phyloP scores from a whole-genome alignment of 2,329 filamentous ascomycete genomes.

The Fusarium nanum region DNA sequence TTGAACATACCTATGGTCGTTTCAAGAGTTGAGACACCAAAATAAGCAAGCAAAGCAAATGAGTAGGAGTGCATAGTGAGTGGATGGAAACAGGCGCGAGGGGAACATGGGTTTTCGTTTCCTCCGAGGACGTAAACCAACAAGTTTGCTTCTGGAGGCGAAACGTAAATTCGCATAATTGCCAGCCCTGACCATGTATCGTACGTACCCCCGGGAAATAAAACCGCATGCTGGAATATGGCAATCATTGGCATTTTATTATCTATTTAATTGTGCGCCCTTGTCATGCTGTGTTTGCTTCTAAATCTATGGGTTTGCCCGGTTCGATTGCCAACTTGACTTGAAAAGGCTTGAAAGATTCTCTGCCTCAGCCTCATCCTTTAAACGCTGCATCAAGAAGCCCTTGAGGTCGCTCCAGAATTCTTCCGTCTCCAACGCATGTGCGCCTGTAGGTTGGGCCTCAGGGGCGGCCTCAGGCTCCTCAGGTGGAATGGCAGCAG shows the following conservation, averaged over 20 bases:
- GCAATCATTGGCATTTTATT: conserved; percentile 39
- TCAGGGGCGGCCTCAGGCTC: conserved; percentile 50
- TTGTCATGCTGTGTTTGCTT: conserved; percentile 23
- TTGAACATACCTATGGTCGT: conserved; percentile 46
- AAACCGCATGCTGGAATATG: conserved; percentile 48
- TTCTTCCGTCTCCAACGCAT: conserved; percentile 73
- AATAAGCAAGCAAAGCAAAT: conserved; percentile 34
- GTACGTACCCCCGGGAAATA: conserved; percentile 47
- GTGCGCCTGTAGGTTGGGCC: conserved; percentile 59
- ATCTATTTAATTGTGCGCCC: conserved; percentile 30
- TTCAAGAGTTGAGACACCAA: conserved; percentile 44
- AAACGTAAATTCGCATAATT: conserved; percentile 47
- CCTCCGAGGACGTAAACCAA: conserved; percentile 28
- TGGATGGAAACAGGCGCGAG: conserved; percentile 25
- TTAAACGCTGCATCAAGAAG: conserved; percentile 82
- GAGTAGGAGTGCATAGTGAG: conserved; percentile 45
- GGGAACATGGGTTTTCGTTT: conserved; percentile 37
- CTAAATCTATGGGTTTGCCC: conserved; percentile 43
- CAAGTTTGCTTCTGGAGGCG: conserved; percentile 42
- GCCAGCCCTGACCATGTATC: conserved; percentile 48
- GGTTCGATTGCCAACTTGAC: conserved; percentile 71
- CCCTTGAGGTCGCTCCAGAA: conserved; percentile 91
- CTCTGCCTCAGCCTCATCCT: conserved; percentile 74
- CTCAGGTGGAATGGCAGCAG: conserved; percentile 58
- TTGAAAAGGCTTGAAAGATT: conserved; percentile 76